These are phyloP conservation scores for Starmerella apis DNA, from an alignment of 805 yeast species.

Conservation along the genomic window DNA sequence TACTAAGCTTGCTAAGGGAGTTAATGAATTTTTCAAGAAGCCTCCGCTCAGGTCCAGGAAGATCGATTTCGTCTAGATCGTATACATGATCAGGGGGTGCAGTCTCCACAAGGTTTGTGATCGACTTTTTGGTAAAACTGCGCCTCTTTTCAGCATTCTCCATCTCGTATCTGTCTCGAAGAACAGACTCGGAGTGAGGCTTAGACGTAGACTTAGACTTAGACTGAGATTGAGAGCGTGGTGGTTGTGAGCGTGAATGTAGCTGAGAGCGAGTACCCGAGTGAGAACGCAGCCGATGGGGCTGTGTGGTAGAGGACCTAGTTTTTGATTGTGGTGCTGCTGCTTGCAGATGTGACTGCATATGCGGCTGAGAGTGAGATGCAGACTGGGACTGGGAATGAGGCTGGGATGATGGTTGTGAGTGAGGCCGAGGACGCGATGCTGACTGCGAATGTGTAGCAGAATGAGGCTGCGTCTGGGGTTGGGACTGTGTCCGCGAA, in stretches of 20 bases:
- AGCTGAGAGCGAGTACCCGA: too few species aligned
- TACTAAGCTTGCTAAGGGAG: slow-evolving; percentile 71
- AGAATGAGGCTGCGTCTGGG: neutral
- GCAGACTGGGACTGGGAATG: neutral
- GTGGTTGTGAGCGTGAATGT: neutral
- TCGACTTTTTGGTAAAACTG: slow-evolving; percentile 22
- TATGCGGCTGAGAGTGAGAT: neutral
- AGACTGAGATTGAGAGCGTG: neutral
- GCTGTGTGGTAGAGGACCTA: too few species aligned
- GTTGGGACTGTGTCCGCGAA: neutral
- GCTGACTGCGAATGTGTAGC: neutral
- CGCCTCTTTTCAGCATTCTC: slow-evolving; percentile 7
- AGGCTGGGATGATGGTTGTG: neutral
- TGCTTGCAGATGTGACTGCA: neutral
- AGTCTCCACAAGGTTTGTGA: slow-evolving; percentile 25
- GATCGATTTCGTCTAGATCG: slow-evolving; percentile 61
- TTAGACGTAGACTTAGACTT: neutral
- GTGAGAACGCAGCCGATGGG: too few species aligned
- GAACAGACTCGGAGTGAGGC: neutral
- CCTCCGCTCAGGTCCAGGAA: slow-evolving; percentile 66
- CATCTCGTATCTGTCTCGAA: neutral
- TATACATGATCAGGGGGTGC: slow-evolving; percentile 25
- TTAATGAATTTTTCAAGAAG: slow-evolving; percentile 78
- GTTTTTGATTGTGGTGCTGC: too few species aligned
- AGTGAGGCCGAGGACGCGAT: neutral